Percentiles rank a stretch among this genome's conserved stretches.
phyloP scores from a whole-genome alignment of 768 basidiomycete genomes.

The Agrocybe pediades region DNA sequence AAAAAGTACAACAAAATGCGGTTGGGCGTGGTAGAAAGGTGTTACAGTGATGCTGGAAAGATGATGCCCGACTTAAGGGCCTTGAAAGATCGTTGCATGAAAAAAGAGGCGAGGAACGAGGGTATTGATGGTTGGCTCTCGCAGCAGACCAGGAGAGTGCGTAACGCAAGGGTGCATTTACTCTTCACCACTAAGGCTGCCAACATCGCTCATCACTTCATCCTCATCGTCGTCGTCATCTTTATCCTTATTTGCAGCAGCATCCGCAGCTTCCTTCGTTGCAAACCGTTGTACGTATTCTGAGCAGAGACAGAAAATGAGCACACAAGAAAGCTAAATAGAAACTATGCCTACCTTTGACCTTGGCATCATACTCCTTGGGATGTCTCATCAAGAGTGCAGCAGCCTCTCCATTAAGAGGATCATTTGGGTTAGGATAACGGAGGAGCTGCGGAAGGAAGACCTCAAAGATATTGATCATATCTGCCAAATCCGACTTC shows the following conservation, averaged over 20 bases:
- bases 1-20: slow-evolving; percentile 1
- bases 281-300: slow-evolving; percentile 97
- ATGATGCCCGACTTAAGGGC: background rate
- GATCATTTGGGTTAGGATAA: slow-evolving; percentile 98
- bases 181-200: slow-evolving; percentile 78
- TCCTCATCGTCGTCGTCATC: slow-evolving; percentile 81
- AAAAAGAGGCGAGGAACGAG: background rate
- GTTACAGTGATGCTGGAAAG: background rate
- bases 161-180: slow-evolving; percentile 21
- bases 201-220: slow-evolving; percentile 86
- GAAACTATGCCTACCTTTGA: slow-evolving; percentile 65
- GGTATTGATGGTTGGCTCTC: slow-evolving; percentile 2
- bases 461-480: slow-evolving; percentile 99
- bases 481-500: slow-evolving; percentile 55
- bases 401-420: slow-evolving; percentile 96
- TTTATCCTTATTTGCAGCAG: slow-evolving; percentile 65
- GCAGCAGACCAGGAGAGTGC: background rate
- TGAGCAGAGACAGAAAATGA: slow-evolving; percentile 29
- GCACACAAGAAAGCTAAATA: background rate
- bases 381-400: slow-evolving; percentile 97
- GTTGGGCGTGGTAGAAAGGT: background rate
- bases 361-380: slow-evolving; percentile 92
- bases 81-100: no score
- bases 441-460: slow-evolving; percentile 96
- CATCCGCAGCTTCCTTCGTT: slow-evolving; percentile 87